Evolutionary conservation across 768 basidiomycete species (phyloP), one percentile per base, ranked within the genome.

Genomic region (Collybiopsis confluens): DNA sequence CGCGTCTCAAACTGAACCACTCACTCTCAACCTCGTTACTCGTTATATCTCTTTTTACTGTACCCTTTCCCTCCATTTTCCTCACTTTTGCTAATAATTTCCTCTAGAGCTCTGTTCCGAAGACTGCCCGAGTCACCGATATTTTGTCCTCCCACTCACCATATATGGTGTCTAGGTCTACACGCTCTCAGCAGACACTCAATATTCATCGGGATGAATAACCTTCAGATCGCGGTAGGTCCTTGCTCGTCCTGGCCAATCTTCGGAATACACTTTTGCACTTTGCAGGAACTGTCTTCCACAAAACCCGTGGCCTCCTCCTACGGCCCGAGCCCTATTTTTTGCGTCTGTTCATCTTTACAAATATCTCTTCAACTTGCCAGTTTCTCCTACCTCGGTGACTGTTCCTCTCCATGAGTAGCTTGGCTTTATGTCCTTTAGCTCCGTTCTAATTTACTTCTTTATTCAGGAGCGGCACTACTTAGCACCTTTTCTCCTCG

Each of bases 351-450:
- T 28, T 23, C 21, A 26, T 20, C 16, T 23, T 33, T 38, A 23
- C 20, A 13, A 18, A n/a, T 37, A 36, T 15, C 18, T 42, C 8
- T 51, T 11, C 15, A 49, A 21, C 16, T 27, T 26, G 9, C 38
- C 27, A 42, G 20, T 52, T 42, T 52, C 26, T 52, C 50, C 50
- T 52, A 18, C 50, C 40, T 52, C 50, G 50, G 50, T 38, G 40
- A 26, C 50, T 41, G n/a, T 52, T 13, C 21, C 40, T 6, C 2
- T 26, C 48, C 26, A 28, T 52, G 16, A n/a, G 2, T 18, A 41
- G 26, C 21, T 23, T 42, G n/a, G 40, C 23, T 42, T 8, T n/a
- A 42, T 23, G 21, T 42, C n/a, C 23, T 42, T n/a, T 42, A 18
- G n/a, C n/a, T 23, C 40, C 40, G 21, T 42, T 16, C 16, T 42